Percentiles rank a stretch among this genome's conserved stretches.
Evolutionary conservation across 768 basidiomycete genomes (phyloP).

Genomic region (Agaricus bisporus): DNA sequence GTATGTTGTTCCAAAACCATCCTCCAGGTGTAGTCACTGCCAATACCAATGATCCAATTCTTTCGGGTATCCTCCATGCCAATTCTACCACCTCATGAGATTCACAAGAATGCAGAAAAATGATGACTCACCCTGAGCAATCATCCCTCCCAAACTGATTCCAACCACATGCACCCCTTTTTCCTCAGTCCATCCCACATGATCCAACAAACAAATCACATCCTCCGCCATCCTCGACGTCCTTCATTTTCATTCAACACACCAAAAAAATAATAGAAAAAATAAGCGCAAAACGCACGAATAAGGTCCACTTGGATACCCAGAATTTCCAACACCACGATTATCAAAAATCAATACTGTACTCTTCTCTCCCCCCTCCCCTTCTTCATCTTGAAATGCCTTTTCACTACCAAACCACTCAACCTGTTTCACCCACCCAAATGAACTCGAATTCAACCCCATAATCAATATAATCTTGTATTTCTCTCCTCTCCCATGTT

Average conservation of each 20-base stretch:
- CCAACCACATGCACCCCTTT: conserved; percentile 68
- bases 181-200: conserved; percentile 62
- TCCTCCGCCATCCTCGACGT: conserved; percentile 79
- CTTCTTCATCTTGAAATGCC: conserved; percentile 15
- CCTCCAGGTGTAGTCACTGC: conserved; percentile 69
- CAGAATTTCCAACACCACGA: conserved; percentile 75
- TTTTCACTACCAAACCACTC: conserved; percentile 43
- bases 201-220: conserved; percentile 56
- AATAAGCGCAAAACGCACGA: conserved; percentile 53
- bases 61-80: conserved; percentile 55
- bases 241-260: conserved; percentile 28
- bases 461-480: conserved; percentile 69
- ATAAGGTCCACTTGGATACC: conserved; percentile 68
- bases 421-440: conserved; percentile 62
- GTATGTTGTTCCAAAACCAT: conserved; percentile 47
- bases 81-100: conserved; percentile 42
- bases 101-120: not conserved
- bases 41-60: conserved; percentile 62
- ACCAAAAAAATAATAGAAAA: not conserved
- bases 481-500: conserved; percentile 54
- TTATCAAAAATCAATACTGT: conserved; percentile 77
- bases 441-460: conserved; percentile 66
- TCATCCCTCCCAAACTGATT: conserved; percentile 79
- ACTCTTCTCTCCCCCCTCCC: conserved; percentile 27
- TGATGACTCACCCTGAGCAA: conserved; percentile 55